A percentile compares a stretch with the other conserved stretches of the same genome.
These are phyloP conservation scores for Gastrolobium villosum DNA, from an alignment of 306 rosid genomes.

Conservation along the genomic window DNA sequence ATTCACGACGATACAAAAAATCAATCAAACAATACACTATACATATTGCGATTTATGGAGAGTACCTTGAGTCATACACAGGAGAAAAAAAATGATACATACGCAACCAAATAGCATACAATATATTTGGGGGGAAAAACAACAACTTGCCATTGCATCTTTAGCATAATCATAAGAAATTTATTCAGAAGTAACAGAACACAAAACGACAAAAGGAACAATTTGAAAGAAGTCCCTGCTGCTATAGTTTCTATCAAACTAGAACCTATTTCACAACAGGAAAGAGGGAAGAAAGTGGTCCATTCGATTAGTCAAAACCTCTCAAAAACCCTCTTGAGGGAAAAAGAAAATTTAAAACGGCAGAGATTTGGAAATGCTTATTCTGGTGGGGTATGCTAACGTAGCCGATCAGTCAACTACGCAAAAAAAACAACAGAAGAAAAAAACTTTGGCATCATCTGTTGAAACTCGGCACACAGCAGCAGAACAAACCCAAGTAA, in stretches of 20 bases:
- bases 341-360: neutral
- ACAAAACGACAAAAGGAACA: conserved; percentile 39
- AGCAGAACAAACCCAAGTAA: conserved; percentile 40
- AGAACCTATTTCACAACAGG: conserved; percentile 43
- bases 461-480: conserved; percentile 43
- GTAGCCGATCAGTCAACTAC: conserved; percentile 57
- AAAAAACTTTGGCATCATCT: conserved; percentile 37
- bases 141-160: conserved; percentile 29
- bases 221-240: conserved; percentile 21
- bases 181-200: neutral
- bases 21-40: no score
- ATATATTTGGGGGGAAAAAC: neutral
- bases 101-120: neutral
- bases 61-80: no score
- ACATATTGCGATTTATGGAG: no score
- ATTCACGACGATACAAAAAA: no score
- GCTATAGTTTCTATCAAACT: conserved; percentile 27
- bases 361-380: conserved; percentile 30
- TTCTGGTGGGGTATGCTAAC: conserved; percentile 57
- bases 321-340: conserved; percentile 38
- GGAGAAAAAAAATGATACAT: no score
- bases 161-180: conserved; percentile 39
- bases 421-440: conserved; percentile 53
- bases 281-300: conserved; percentile 43
- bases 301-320: conserved; percentile 46